Evolutionary conservation across 2,329 filamentous ascomycete species (phyloP), one percentile per base, ranked within the genome.

Genomic region (Trichocomaceae sp.): DNA sequence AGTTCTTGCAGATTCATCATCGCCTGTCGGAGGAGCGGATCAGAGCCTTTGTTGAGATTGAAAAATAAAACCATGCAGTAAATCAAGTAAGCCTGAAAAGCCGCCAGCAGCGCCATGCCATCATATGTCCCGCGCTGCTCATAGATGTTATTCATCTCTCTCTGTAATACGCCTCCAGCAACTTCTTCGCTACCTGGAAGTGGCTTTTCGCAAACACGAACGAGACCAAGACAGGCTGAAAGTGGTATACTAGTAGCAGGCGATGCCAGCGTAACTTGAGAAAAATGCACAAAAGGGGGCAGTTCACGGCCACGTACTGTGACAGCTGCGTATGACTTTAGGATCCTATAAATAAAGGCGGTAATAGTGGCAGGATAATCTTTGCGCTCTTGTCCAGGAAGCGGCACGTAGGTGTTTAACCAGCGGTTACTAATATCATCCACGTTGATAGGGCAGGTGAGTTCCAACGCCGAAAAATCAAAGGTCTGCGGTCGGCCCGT

Each of bases 11-110:
- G 69, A 10, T 75, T 75, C 52, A 80, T 75, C 62, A 80, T 75
- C 2, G 70, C 68, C 12, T 74, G 68, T 12, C 75, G 72, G 5
- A 75, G 63, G 33, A 74, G 69, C 0, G 69, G 58, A 10, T 59
- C 54, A 0, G 60, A 47, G n/a, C 59, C 58, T 9, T 62, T 60
- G 0, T 59, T 59, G 1, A 70, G 58, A 0, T 63, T 63, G 52
- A 79, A 80, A 59, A 78, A 80, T 2, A 78, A 48, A 2, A 77
- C 67, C 62, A 82, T 72, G 2, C 72, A 63, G 57, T 81, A 80
- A n/a, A 81, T 70, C 2, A 83, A 64, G 60, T 79, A 80, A 0
- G 79, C 76, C 58, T 83, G 80, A 39, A 81, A 79, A 1, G 73
- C 66, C 0, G 72, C 70, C 0, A 82, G 70, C 0, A 72, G 63